Percentiles rank a stretch among this genome's conserved stretches.
phyloP scores from a whole-genome alignment of 2,329 filamentous ascomycete genomes.

The Cyclaneusma minus region DNA sequence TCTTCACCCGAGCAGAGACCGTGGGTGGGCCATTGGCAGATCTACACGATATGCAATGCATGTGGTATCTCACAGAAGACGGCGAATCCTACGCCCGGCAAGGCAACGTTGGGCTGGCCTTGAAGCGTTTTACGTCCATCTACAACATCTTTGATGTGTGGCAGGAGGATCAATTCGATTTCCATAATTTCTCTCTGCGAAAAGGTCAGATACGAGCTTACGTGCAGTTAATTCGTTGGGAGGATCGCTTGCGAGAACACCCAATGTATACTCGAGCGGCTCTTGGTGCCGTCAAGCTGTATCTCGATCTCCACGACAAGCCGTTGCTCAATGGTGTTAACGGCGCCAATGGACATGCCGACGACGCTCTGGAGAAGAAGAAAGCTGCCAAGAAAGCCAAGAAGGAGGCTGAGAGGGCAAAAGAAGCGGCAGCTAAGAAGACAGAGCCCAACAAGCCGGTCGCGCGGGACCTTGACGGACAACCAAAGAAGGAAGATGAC shows the following conservation, averaged over 20 bases:
- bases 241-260: slow-evolving; percentile 79
- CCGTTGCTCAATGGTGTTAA: slow-evolving; percentile 51
- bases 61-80: slow-evolving; percentile 95
- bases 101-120: slow-evolving; percentile 65
- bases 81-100: slow-evolving; percentile 77
- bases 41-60: slow-evolving; percentile 93
- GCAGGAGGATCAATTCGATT: slow-evolving; percentile 98
- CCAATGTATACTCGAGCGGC: slow-evolving; percentile 84
- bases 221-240: slow-evolving; percentile 92
- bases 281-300: slow-evolving; percentile 65
- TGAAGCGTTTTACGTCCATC: slow-evolving; percentile 83
- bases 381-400: slow-evolving; percentile 84
- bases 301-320: slow-evolving; percentile 64
- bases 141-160: slow-evolving; percentile 91
- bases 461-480: slow-evolving; percentile 43
- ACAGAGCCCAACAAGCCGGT: slow-evolving; percentile 68
- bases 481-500: slow-evolving; percentile 73
- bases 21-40: slow-evolving; percentile 78
- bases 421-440: slow-evolving; percentile 68
- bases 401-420: slow-evolving; percentile 58
- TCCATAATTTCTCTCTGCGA: slow-evolving; percentile 91
- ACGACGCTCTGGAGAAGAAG: slow-evolving; percentile 57
- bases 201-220: slow-evolving; percentile 95
- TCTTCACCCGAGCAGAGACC: slow-evolving; percentile 88
- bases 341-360: slow-evolving; percentile 30